Conservation (phyloP, 2,329 filamentous ascomycete species). For the Chaetomiaceae sp. region DNA sequence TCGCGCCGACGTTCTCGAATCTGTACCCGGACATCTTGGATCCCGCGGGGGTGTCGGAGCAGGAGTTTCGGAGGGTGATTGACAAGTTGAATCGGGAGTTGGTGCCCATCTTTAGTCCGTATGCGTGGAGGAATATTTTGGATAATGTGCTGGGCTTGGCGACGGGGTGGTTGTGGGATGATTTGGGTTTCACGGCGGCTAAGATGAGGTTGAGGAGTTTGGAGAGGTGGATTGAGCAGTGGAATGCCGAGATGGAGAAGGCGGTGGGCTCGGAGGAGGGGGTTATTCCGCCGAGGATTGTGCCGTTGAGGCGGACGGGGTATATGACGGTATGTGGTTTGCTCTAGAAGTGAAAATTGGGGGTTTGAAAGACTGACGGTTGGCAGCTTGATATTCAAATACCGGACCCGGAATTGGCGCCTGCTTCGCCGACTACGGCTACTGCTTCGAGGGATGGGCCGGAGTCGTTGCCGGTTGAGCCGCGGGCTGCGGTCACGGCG, state of each 20-base stretch:
- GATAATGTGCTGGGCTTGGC: constrained; percentile 75
- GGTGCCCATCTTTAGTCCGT: constrained; percentile 74
- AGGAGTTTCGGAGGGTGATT: constrained; percentile 78
- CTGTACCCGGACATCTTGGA: constrained; percentile 95
- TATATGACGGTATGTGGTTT: constrained; percentile 69
- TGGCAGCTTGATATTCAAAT: constrained; percentile 73
- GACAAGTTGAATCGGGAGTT: constrained; percentile 77
- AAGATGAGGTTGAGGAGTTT: constrained; percentile 67
- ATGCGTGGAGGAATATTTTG: constrained; percentile 68
- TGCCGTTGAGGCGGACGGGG: constrained; percentile 74
- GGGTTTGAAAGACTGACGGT: constrained; percentile 24
- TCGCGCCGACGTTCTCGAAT: constrained; percentile 91
- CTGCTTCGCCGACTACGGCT: constrained; percentile 43
- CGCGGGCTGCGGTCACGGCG: constrained; percentile 18
- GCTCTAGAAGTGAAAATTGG: neutral
- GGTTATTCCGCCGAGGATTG: constrained; percentile 61
- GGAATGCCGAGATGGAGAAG: constrained; percentile 72
- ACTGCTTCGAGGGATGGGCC: constrained; percentile 26
- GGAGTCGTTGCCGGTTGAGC: constrained; percentile 28
- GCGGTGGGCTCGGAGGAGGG: constrained; percentile 47
- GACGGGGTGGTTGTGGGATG: constrained; percentile 95
- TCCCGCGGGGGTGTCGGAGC: constrained; percentile 73
- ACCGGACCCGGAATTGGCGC: constrained; percentile 67
- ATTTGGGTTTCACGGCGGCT: constrained; percentile 70
- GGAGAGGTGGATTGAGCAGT: constrained; percentile 78